Conservation (phyloP, 73 alveolate species). For the Stentor roeselii region DNA sequence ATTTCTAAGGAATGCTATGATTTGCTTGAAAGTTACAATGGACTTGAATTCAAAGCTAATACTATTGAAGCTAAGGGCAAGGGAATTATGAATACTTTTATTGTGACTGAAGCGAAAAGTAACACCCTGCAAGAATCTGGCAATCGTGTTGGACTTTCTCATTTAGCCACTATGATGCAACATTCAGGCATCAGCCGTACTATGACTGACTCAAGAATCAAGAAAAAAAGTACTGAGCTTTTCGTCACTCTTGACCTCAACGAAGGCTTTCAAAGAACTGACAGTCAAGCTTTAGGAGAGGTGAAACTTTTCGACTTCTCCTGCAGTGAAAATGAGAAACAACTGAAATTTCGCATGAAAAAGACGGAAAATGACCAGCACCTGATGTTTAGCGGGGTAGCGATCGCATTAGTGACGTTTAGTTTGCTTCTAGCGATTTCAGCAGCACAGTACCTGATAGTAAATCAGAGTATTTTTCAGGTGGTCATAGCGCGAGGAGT, state of each 20-base stretch:
- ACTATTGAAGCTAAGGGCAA: background rate
- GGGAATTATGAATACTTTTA: background rate
- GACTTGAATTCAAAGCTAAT: background rate
- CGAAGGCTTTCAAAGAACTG: background rate
- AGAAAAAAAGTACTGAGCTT: background rate
- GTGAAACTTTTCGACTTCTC: background rate
- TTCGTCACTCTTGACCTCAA: background rate
- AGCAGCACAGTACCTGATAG: background rate
- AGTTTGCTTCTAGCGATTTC: background rate
- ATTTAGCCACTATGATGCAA: background rate
- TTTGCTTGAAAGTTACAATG: background rate
- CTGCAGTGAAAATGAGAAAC: conserved; percentile 10
- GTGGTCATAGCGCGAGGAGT: background rate
- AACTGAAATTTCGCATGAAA: background rate
- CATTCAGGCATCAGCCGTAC: background rate
- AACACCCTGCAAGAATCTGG: background rate
- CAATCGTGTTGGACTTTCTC: background rate
- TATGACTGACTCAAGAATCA: background rate
- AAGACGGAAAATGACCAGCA: background rate
- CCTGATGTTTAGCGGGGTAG: background rate
- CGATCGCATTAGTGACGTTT: background rate
- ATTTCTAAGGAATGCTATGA: conserved; percentile 15
- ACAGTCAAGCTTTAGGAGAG: background rate
- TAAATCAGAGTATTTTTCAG: background rate
- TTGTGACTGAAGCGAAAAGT: background rate